Base-by-base conservation (phyloP, 2,329 filamentous ascomycete species). In the Ascochyta pisi region DNA sequence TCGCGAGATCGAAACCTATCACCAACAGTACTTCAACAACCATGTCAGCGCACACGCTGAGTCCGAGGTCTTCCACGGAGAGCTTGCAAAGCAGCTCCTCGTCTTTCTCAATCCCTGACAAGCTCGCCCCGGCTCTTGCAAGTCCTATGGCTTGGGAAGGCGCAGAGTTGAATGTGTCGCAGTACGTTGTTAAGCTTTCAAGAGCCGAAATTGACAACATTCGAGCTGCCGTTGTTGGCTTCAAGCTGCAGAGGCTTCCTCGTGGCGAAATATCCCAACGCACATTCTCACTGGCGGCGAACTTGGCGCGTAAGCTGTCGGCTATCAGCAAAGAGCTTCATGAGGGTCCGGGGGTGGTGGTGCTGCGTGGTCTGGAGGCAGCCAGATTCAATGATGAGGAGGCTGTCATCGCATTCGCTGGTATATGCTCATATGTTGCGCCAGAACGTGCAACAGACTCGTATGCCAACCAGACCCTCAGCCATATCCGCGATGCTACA, bases 401-500 rank as follows among this genome's bases (percentile, higher is more conserved):
- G 50, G 67, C 70, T n/a, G 65, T 73, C 15, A 70, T 76, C 49
- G 73, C 72, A 6, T 75, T 74, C 43, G 71, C 60, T 7, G 73
- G 73, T 12, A 40, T 75, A 24, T 70, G 61, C 42, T 66, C 73
- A 2, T 66, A 75, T 48, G 65, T 73, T 22, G 68, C 66, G 45
- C 55, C 67, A 12, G 50, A 65, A 29, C 66, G 73, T 43, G 73
- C 73, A 9, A 75, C 73, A 3, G 73, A 76, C 54, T 70, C 71
- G 6, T 75, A 73, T 50, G 73, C 73, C 39, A 75, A 75, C 27
- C 73, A 76, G 51, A 75, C 73, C 1, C 22, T 39, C 65, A 69
- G 71, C 56, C 73, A 76, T 52, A 63, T 76, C 39, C 69, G 69
- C n/a, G 73, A 76, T 54, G 73, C 73, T 6, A 74, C 71, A 9